Evolutionary conservation across 352 stramenopile species (phyloP).

Genomic region (Aphanomyces cochlioides): DNA sequence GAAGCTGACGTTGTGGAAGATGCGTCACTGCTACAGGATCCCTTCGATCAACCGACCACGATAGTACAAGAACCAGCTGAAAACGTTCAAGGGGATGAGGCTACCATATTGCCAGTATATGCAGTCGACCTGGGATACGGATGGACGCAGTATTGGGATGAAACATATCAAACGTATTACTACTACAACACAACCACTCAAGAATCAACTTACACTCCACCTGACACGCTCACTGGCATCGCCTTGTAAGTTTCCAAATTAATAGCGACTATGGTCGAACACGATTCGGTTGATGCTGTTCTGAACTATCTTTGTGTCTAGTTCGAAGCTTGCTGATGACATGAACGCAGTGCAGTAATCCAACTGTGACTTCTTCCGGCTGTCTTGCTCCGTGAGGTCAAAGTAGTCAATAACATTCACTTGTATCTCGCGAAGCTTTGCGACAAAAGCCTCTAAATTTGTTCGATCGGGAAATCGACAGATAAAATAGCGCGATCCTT

Average conservation of each 20-base stretch:
- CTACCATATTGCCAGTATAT: neutral
- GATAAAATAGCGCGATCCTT: conserved; percentile 25
- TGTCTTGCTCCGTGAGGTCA: conserved; percentile 18
- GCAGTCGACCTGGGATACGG: conserved; percentile 9
- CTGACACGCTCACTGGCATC: conserved; percentile 9
- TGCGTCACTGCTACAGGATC: conserved; percentile 35
- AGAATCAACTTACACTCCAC: conserved; percentile 46
- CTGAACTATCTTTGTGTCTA: conserved; percentile 1
- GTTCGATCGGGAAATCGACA: conserved; percentile 23
- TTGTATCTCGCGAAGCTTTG: neutral
- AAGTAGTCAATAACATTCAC: conserved; percentile 7
- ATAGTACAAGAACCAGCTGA: conserved; percentile 18
- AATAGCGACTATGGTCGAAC: conserved; percentile 19
- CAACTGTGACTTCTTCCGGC: neutral
- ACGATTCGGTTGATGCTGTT: conserved; percentile 10
- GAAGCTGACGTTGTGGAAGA: conserved; percentile 10
- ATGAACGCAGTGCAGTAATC: conserved; percentile 17
- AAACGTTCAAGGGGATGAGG: neutral
- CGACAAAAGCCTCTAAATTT: neutral
- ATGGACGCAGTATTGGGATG: conserved; percentile 62
- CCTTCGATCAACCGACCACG: conserved; percentile 26
- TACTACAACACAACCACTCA: conserved; percentile 58
- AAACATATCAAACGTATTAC: conserved; percentile 50
- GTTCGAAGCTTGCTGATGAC: neutral
- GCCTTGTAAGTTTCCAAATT: neutral